Evolutionary conservation across 371 early-diverging fungal species (phyloP).

Genomic region (Actinomortierella ambigua): DNA sequence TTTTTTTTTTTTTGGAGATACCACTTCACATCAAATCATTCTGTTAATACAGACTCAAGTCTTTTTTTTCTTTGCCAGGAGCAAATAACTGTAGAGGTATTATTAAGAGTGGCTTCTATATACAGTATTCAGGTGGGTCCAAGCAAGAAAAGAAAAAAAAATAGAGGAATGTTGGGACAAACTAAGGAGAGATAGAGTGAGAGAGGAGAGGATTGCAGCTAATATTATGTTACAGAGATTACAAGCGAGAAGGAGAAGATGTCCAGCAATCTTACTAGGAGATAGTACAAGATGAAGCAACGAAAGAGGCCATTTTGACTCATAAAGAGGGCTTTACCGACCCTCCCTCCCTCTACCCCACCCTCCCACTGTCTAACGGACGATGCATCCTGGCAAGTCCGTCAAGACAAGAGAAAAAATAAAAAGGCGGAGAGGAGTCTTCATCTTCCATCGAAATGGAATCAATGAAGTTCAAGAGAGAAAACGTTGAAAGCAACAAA

Average conservation of each 20-base stretch:
- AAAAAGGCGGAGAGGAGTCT: background rate
- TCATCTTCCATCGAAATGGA: background rate
- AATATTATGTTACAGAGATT: background rate
- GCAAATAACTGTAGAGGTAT: background rate
- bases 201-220: background rate
- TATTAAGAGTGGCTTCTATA: background rate
- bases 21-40: no score
- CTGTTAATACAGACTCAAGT: background rate
- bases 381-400: background rate
- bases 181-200: background rate
- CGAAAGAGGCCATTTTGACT: no score
- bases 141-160: background rate
- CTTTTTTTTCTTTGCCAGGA: background rate
- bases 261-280: background rate
- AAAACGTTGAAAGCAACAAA: constrained; percentile 1
- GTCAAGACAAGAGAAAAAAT: background rate
- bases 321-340: no score
- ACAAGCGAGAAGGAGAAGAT: no score
- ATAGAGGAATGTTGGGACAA: background rate
- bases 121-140: background rate
- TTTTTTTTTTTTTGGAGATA: background rate
- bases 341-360: no score
- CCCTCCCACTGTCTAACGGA: no score
- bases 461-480: constrained; percentile 3
- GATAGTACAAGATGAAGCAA: background rate